phyloP scores from a whole-genome alignment of 2,329 filamentous ascomycete genomes.

The Colletotrichum chlorophyti region DNA sequence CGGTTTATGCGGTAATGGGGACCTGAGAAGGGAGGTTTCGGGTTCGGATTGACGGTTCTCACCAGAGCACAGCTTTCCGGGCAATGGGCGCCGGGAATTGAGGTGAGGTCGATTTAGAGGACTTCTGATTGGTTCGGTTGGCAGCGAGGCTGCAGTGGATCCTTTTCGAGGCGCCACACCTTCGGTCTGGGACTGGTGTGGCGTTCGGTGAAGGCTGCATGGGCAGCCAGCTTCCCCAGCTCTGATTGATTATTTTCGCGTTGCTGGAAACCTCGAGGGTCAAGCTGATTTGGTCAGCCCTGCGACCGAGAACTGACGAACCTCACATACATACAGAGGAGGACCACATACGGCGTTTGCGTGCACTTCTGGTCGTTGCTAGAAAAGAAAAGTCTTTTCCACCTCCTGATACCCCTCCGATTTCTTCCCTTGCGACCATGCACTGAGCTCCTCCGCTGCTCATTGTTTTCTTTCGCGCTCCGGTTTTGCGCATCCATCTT shows the following conservation, averaged over 20 bases:
- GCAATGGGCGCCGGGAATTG: slow-evolving; percentile 36
- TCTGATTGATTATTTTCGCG: slow-evolving; percentile 32
- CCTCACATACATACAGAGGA: not conserved
- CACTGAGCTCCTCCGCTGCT: slow-evolving; percentile 3
- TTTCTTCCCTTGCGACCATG: slow-evolving; percentile 1
- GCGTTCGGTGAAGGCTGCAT: slow-evolving; percentile 25
- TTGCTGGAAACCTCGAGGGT: slow-evolving; percentile 14
- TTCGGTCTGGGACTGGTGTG: slow-evolving; percentile 26
- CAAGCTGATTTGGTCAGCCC: slow-evolving; percentile 11
- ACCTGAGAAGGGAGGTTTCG: slow-evolving; percentile 27
- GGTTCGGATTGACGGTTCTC: slow-evolving; percentile 29
- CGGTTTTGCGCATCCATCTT: slow-evolving; percentile 10
- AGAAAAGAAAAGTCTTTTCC: not conserved
- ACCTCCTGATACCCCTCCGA: slow-evolving; percentile 17
- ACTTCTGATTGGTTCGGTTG: slow-evolving; percentile 43
- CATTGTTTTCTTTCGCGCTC: slow-evolving; percentile 13
- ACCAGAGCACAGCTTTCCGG: slow-evolving; percentile 25
- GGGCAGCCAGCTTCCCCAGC: slow-evolving; percentile 24
- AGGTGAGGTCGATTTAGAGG: slow-evolving; percentile 48
- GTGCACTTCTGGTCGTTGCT: not conserved
- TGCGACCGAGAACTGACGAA: slow-evolving; percentile 7
- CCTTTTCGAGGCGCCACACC: not conserved
- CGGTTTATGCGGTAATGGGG: slow-evolving; percentile 29
- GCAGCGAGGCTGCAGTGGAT: slow-evolving; percentile 39
- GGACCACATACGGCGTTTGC: not conserved